Evolutionary conservation across 2,329 filamentous ascomycete species (phyloP).

Genomic region (Arthrobotrys sphaeroides): DNA sequence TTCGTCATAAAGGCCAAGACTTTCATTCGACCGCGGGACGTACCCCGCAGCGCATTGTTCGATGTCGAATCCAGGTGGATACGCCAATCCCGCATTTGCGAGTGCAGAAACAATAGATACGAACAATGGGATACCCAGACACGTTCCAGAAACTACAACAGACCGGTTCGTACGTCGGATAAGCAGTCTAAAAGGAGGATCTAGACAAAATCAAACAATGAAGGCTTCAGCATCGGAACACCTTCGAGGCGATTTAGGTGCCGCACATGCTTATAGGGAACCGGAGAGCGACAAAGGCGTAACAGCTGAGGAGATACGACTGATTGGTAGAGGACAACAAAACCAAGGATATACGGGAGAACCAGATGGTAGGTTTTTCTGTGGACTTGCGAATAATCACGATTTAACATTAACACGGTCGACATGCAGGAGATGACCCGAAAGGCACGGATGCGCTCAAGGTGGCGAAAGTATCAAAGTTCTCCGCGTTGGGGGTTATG

Average conservation of each 20-base stretch:
- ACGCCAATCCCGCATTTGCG: slow-evolving; percentile 32
- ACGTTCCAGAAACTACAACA: slow-evolving; percentile 23
- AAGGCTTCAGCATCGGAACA: slow-evolving; percentile 12
- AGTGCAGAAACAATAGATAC: not conserved
- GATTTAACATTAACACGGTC: not conserved
- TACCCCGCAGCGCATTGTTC: not conserved
- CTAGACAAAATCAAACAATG: not conserved
- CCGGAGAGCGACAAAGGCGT: not conserved
- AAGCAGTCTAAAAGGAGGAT: not conserved
- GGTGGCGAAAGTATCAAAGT: slow-evolving; percentile 19
- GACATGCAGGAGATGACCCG: slow-evolving; percentile 40
- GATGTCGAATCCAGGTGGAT: slow-evolving; percentile 24
- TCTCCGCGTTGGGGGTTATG: slow-evolving; percentile 30
- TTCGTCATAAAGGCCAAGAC: not conserved
- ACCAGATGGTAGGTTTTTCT: slow-evolving; percentile 25
- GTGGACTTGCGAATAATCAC: not conserved
- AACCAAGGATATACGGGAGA: not conserved
- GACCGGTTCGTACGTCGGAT: slow-evolving; percentile 24
- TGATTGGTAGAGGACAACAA: not conserved
- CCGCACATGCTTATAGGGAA: slow-evolving; percentile 9
- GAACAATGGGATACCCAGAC: slow-evolving; percentile 1
- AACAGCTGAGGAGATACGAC: slow-evolving; percentile 7
- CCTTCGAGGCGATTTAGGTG: not conserved
- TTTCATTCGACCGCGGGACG: not conserved
- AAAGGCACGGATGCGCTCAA: not conserved